Base-by-base conservation (phyloP, 2,329 filamentous ascomycete species). In the Xylaria sp. region DNA sequence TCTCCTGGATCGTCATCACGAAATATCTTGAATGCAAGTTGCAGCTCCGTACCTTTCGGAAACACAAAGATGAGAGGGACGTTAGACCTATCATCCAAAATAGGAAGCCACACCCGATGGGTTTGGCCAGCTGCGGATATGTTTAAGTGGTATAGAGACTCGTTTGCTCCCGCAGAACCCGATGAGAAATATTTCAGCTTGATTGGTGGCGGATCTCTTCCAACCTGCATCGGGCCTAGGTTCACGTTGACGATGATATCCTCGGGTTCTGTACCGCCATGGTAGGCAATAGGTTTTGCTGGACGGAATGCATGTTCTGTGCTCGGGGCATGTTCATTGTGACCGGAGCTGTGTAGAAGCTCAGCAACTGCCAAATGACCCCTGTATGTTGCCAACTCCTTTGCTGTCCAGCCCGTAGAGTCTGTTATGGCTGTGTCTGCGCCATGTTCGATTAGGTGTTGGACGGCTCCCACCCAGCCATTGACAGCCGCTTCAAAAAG, bases 351-450 rank as follows among this genome's bases (percentile, higher is more conserved):
- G 2, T 63, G 5, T 16, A 71, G 62, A 5, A 75, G 63, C 16
- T 68, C 71, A 32, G 76, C 77, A 5, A 79, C 66, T 12, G 63
- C 63, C 2, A 79, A 69, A 63, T 80, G 77, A 8, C 80, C 80
- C 60, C 76, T 76, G 60, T 78, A 79, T 2, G 75, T 76, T 3
- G 79, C 79, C 60, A 78, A 73, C 48, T 81, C 79, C 67, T 75
- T 75, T 4, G 80, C 76, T 13, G 75, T 78, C 79, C 79, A 81
- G 4, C 79, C 77, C 5, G 70, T 44, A 44, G 71, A 48, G 65
- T 81, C 78, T 1, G 25, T 73, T 16, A 21, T 55, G 51, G 54
- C 69, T 60, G 40, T 16, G 65, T 74, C 71, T 12, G 74, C 73
- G 50, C 76, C 77, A 21, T 71, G 74, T 8, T 76, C 63, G 9